phyloP scores from a whole-genome alignment of 1,284 basidiomycete species.

The Cystobasidium sp. region DNA sequence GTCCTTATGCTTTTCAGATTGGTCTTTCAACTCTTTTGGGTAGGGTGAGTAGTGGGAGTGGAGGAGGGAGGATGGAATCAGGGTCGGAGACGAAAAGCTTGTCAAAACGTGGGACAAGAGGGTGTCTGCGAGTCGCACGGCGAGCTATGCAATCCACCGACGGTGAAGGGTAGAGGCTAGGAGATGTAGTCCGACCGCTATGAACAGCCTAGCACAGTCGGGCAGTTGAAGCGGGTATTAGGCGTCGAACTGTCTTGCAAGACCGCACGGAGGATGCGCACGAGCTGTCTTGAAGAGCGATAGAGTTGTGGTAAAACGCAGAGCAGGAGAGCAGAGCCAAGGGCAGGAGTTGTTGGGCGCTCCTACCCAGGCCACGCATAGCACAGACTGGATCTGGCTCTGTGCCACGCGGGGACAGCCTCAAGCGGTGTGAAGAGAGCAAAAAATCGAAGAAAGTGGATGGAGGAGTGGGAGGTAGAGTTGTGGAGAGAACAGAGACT shows the following conservation, averaged over 20 bases:
- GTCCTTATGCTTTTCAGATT: background rate
- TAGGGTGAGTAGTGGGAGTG: background rate
- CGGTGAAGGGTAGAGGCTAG: background rate
- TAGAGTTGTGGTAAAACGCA: background rate
- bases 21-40: background rate
- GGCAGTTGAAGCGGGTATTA: background rate
- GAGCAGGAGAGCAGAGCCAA: background rate
- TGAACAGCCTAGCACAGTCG: conserved; percentile 1
- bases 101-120: background rate
- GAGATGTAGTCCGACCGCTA: no score
- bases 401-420: background rate
- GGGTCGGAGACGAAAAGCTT: conserved; percentile 1
- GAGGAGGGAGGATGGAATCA: background rate
- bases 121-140: background rate
- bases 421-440: background rate
- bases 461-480: background rate
- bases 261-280: no score
- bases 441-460: no score
- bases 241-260: background rate
- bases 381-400: background rate
- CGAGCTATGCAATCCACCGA: background rate
- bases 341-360: background rate
- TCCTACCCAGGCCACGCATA: background rate
- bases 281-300: no score
- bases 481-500: no score